Conservation (phyloP, 176 grass and related monocot species). For the Dactylis glomerata region DNA sequence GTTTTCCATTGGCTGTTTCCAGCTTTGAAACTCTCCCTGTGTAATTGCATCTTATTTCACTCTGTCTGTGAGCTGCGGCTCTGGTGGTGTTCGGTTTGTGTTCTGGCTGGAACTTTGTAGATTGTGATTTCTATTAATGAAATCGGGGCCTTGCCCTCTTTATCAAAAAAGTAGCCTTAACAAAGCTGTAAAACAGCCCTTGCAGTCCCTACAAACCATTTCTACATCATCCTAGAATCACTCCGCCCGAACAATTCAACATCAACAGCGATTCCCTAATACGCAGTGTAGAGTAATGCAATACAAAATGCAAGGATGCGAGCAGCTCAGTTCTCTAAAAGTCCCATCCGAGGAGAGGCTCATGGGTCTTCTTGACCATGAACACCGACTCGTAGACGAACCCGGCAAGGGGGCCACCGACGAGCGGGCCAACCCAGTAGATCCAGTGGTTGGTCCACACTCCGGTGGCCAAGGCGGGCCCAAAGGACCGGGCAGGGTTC, state of each 20-base stretch:
- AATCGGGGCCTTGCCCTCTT: too few species aligned
- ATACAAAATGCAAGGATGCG: not conserved
- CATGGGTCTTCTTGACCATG: constrained; percentile 44
- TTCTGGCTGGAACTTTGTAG: too few species aligned
- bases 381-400: constrained; percentile 74
- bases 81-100: too few species aligned
- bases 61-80: too few species aligned
- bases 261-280: not conserved
- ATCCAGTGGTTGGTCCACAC: constrained; percentile 92
- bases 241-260: not conserved
- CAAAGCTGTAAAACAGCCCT: not conserved
- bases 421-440: constrained; percentile 82
- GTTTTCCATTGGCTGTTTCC: too few species aligned
- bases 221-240: not conserved
- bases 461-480: constrained; percentile 57
- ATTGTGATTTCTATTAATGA: too few species aligned
- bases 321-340: not conserved
- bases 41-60: too few species aligned
- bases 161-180: too few species aligned
- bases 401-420: constrained; percentile 61
- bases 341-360: constrained; percentile 32
- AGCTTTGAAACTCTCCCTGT: too few species aligned
- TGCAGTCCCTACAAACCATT: not conserved
- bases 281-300: not conserved
- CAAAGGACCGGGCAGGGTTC: constrained; percentile 90